Conservation (phyloP, 306 rosid species). For the Cyamopsis tetragonoloba region DNA sequence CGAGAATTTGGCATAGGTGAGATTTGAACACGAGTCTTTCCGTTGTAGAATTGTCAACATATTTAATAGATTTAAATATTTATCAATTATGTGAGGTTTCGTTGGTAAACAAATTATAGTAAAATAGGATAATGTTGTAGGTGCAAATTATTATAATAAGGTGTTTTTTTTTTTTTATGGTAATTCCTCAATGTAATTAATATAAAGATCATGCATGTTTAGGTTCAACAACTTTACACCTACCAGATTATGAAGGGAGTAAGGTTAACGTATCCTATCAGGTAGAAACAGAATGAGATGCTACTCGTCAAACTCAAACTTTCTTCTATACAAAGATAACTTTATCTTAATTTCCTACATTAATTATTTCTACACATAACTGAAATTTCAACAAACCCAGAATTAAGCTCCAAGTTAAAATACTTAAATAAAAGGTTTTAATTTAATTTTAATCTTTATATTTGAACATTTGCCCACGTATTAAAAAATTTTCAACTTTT, state of each 20-base stretch:
- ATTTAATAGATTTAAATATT: too few species aligned
- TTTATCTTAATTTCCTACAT: not conserved
- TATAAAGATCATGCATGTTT: not conserved
- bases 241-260: not conserved
- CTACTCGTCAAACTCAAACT: conserved; percentile 19
- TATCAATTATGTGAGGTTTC: too few species aligned
- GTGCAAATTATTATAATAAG: too few species aligned
- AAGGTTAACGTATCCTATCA: not conserved
- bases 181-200: not conserved
- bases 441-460: too few species aligned
- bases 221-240: conserved; percentile 14
- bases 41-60: too few species aligned
- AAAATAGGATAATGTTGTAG: not conserved
- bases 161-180: not conserved
- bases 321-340: not conserved
- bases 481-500: not conserved
- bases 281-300: not conserved
- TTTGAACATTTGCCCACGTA: too few species aligned
- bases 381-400: not conserved
- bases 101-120: too few species aligned
- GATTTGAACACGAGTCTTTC: too few species aligned
- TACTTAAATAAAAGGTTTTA: not conserved
- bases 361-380: not conserved
- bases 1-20: too few species aligned
- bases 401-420: not conserved